These are phyloP conservation scores for Cladosporium sp. DNA, from an alignment of 2,329 filamentous ascomycete genomes.

Conservation along the genomic window DNA sequence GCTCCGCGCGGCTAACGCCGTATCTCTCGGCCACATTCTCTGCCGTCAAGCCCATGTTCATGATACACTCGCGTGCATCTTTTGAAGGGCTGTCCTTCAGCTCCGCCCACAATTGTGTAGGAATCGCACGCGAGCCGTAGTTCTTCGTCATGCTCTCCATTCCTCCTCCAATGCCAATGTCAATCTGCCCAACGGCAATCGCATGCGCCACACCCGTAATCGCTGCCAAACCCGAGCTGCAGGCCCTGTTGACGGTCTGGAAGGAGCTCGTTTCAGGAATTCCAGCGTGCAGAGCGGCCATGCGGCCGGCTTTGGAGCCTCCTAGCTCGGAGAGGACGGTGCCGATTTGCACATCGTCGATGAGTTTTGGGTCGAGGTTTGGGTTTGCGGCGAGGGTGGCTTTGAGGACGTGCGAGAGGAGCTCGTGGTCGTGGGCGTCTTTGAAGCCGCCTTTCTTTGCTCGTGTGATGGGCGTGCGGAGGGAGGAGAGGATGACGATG, in stretches of 20 bases:
- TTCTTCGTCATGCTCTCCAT: constrained; percentile 97
- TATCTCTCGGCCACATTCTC: constrained; percentile 85
- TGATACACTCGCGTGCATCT: constrained; percentile 79
- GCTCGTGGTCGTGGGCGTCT: constrained; percentile 85
- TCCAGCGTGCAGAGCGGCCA: constrained; percentile 82
- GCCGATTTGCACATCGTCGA: constrained; percentile 81
- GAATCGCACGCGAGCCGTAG: constrained; percentile 81
- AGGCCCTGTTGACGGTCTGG: constrained; percentile 86
- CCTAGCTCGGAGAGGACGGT: constrained; percentile 89
- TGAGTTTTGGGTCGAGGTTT: constrained; percentile 62
- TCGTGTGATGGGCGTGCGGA: constrained; percentile 81
- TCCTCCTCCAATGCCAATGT: constrained; percentile 74
- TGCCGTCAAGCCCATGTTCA: constrained; percentile 87
- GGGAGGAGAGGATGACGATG: constrained; percentile 82
- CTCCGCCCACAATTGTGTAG: constrained; percentile 72
- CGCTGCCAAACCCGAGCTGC: constrained; percentile 71
- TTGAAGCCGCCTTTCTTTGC: constrained; percentile 79
- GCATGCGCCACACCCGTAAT: constrained; percentile 70
- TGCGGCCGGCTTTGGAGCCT: constrained; percentile 83
- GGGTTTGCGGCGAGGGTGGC: constrained; percentile 71
- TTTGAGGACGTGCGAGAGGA: constrained; percentile 63
- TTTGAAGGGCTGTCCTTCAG: constrained; percentile 60
- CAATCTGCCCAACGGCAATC: constrained; percentile 70
- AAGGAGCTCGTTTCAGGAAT: constrained; percentile 69
- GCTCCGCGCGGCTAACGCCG: constrained; percentile 66